A percentile compares a stretch with the other conserved stretches of the same genome.
Conservation (phyloP, 345 rosid species). For the Ailanthus altissimus region DNA sequence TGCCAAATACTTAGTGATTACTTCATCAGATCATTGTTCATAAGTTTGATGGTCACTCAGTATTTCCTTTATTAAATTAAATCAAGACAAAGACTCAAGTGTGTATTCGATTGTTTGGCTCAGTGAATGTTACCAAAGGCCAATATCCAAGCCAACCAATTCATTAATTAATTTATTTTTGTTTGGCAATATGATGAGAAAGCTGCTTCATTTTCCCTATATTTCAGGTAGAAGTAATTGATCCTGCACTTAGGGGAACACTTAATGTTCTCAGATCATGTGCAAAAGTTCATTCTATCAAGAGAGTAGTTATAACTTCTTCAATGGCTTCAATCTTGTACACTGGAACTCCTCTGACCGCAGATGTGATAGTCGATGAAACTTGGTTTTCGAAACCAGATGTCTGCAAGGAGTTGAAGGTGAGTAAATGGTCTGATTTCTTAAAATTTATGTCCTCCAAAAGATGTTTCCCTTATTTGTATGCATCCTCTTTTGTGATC, state of each 20-base stretch:
- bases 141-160: too few relatives aligned
- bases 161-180: too few relatives aligned
- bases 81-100: too few relatives aligned
- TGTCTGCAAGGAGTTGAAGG: constrained; percentile 31
- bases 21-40: not conserved
- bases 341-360: constrained; percentile 32
- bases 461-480: not conserved
- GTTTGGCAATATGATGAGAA: not conserved
- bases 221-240: constrained; percentile 39
- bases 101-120: too few relatives aligned
- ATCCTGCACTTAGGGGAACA: constrained; percentile 55
- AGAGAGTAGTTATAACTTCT: constrained; percentile 49
- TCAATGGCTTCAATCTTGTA: constrained; percentile 40
- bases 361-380: constrained; percentile 44
- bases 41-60: not conserved
- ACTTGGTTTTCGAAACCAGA: constrained; percentile 48
- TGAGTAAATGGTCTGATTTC: not conserved
- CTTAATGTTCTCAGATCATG: constrained; percentile 49
- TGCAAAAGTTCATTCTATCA: constrained; percentile 39
- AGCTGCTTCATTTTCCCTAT: not conserved
- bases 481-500: not conserved
- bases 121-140: too few relatives aligned
- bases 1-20: not conserved
- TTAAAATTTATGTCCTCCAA: not conserved
- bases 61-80: not conserved